Evolutionary conservation across 306 rosid species (phyloP).

Genomic region (Malus sylvestris): DNA sequence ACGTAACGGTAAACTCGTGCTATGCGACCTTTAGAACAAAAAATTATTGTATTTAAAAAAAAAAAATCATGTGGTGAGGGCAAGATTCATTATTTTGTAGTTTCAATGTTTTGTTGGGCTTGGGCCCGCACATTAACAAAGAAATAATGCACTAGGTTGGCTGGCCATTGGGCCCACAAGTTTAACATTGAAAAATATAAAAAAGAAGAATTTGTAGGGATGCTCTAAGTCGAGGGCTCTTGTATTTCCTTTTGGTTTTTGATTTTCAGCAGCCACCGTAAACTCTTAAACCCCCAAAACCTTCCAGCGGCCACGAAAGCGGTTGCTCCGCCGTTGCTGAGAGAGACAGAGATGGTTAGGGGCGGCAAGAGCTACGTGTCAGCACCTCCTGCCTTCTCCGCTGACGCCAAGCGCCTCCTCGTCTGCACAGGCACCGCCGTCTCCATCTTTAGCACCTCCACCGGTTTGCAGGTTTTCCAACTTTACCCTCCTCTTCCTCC

Average conservation of each 20-base stretch:
- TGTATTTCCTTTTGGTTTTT: not conserved
- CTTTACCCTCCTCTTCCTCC: not conserved
- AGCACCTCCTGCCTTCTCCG: conserved; percentile 70
- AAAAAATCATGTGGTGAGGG: too few species aligned
- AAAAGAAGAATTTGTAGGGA: not conserved
- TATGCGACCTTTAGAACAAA: too few species aligned
- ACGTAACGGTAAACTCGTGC: too few species aligned
- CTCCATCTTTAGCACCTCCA: conserved; percentile 68
- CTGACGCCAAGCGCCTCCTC: conserved; percentile 63
- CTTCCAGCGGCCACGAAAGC: not conserved
- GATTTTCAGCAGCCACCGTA: not conserved
- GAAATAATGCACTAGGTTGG: too few species aligned
- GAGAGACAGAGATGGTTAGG: conserved; percentile 29
- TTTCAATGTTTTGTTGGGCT: too few species aligned
- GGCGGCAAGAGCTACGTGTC: conserved; percentile 75
- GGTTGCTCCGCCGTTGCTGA: not conserved
- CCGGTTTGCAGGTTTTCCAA: conserved; percentile 46
- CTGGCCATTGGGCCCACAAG: not conserved
- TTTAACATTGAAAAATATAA: not conserved
- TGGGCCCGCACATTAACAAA: too few species aligned
- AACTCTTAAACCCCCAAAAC: not conserved
- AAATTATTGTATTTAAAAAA: too few species aligned
- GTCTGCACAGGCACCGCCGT: conserved; percentile 57
- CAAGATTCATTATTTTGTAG: too few species aligned
- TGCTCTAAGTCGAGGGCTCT: conserved; percentile 1